A percentile compares a stretch with the other conserved stretches of the same genome.
Conservation (phyloP, 2,329 filamentous ascomycete species). For the Alternaria solani region DNA sequence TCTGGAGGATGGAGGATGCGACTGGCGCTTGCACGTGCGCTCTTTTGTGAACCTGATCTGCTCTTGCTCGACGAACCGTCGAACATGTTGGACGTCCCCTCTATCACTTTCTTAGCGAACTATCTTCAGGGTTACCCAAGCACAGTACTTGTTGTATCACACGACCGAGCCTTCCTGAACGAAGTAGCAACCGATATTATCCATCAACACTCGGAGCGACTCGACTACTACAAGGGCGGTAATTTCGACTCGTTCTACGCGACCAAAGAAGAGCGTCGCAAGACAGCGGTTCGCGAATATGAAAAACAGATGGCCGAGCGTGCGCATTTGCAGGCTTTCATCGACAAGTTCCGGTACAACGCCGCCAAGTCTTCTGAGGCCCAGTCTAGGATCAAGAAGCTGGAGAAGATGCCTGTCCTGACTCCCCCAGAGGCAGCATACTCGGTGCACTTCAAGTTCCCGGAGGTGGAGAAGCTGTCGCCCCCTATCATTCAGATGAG, state of each 20-base stretch:
- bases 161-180: slow-evolving; percentile 99
- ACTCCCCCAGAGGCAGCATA: slow-evolving; percentile 93
- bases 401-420: slow-evolving; percentile 94
- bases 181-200: slow-evolving; percentile 99
- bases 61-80: slow-evolving; percentile 98
- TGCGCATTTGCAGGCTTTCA: slow-evolving; percentile 93
- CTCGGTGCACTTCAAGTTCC: slow-evolving; percentile 95
- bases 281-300: slow-evolving; percentile 96
- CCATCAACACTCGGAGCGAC: slow-evolving; percentile 93
- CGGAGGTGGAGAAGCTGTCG: slow-evolving; percentile 95
- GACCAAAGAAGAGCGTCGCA: slow-evolving; percentile 94
- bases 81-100: slow-evolving; percentile 99
- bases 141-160: slow-evolving; percentile 93
- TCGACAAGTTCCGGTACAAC: slow-evolving; percentile 99
- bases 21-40: slow-evolving; percentile 88
- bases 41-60: slow-evolving; percentile 97
- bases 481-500: slow-evolving; percentile 98
- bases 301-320: slow-evolving; percentile 97
- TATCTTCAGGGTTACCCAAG: slow-evolving; percentile 95
- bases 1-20: slow-evolving; percentile 99
- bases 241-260: slow-evolving; percentile 84
- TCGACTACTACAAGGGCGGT: slow-evolving; percentile 98
- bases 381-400: slow-evolving; percentile 97
- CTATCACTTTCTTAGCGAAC: slow-evolving; percentile 95
- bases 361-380: slow-evolving; percentile 98